These are phyloP conservation scores for Blastocystis sp. DNA, from an alignment of 352 stramenopile species.

Conservation along the genomic window DNA sequence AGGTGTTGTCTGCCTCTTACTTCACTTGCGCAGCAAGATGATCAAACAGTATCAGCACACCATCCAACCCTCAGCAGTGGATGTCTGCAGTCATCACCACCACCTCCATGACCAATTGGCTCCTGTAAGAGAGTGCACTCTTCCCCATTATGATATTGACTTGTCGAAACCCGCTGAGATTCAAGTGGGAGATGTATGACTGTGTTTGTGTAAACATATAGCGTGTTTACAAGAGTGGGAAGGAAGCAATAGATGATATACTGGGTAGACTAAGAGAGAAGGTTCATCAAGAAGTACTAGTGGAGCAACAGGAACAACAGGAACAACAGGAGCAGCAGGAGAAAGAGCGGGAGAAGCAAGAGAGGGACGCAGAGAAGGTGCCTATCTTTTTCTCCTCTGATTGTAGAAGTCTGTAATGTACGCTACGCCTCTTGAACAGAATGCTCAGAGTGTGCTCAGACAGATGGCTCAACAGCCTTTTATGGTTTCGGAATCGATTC, in stretches of 20 bases:
- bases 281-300: not conserved
- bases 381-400: not conserved
- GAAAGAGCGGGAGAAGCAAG: not conserved
- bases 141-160: conserved; percentile 24
- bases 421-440: not conserved
- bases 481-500: not conserved
- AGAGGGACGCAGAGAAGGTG: too few species aligned
- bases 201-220: not conserved
- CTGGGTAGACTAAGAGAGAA: not conserved
- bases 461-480: not conserved
- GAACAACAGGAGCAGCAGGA: not conserved
- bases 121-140: not conserved
- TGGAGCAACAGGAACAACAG: not conserved
- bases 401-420: not conserved
- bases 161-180: not conserved
- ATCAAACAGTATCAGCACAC: not conserved
- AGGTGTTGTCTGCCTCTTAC: not conserved
- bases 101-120: not conserved
- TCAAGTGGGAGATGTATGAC: conserved; percentile 1
- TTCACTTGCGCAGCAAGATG: not conserved
- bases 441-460: not conserved
- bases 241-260: not conserved
- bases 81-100: not conserved
- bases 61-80: not conserved
- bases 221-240: not conserved